Conservation (phyloP, 768 basidiomycete species). For the Collybiopsis confluens region DNA sequence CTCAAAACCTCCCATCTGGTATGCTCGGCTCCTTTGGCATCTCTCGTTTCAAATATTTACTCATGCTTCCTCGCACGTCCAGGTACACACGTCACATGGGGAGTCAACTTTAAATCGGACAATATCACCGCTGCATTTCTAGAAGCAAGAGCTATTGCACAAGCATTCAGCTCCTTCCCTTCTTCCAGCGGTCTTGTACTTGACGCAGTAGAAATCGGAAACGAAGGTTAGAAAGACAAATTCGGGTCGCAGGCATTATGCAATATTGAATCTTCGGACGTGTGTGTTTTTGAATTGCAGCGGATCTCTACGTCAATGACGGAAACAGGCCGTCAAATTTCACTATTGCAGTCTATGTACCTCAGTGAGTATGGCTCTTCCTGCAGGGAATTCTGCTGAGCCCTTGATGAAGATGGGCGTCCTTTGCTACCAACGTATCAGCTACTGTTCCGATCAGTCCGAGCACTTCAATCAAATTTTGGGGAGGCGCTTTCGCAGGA, state of each 20-base stretch:
- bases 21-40: constrained; percentile 9
- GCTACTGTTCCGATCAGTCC: constrained; percentile 32
- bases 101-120: constrained; percentile 54
- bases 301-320: constrained; percentile 50
- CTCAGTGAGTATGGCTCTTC: constrained; percentile 37
- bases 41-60: not conserved
- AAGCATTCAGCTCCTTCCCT: constrained; percentile 39
- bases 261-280: too few species aligned
- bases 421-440: constrained; percentile 48
- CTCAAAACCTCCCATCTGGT: constrained; percentile 49
- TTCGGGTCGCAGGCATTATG: too few species aligned
- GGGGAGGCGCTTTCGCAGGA: constrained; percentile 45
- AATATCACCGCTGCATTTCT: constrained; percentile 48
- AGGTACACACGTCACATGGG: constrained; percentile 66
- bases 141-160: constrained; percentile 42
- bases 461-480: constrained; percentile 39
- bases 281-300: too few species aligned
- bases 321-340: constrained; percentile 36
- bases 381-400: too few species aligned
- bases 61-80: not conserved
- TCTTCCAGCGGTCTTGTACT: constrained; percentile 42
- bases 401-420: constrained; percentile 60
- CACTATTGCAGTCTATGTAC: constrained; percentile 40
- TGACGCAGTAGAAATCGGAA: constrained; percentile 62
- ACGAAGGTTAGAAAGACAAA: too few species aligned